A percentile compares a stretch with the other conserved stretches of the same genome.
phyloP scores from a whole-genome alignment of 139 green algal species.

The Axilococcus clingmanii region DNA sequence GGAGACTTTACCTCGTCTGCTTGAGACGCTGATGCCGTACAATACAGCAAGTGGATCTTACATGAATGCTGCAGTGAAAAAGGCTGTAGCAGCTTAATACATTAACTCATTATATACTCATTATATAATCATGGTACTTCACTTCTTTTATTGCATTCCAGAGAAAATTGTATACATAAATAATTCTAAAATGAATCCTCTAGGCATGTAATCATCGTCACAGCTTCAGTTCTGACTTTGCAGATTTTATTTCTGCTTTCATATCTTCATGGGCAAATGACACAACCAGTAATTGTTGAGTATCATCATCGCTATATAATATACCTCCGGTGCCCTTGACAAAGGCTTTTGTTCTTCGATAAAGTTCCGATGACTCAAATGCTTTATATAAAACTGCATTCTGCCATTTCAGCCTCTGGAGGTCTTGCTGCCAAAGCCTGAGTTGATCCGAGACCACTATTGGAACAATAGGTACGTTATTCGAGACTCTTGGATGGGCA shows the following conservation, averaged over 20 bases:
- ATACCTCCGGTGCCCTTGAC: slow-evolving; percentile 24
- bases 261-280: slow-evolving; percentile 14
- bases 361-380: slow-evolving; percentile 53
- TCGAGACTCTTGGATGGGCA: slow-evolving; percentile 42
- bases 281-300: slow-evolving; percentile 9
- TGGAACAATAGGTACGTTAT: slow-evolving; percentile 46
- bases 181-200: no score
- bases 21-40: slow-evolving; percentile 1
- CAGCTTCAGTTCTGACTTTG: slow-evolving; percentile 17
- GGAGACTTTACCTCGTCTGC: slow-evolving; percentile 27
- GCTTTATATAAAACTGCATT: slow-evolving; percentile 42
- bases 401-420: slow-evolving; percentile 36
- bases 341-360: slow-evolving; percentile 17
- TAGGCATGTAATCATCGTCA: not conserved
- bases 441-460: slow-evolving; percentile 70
- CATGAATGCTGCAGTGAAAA: not conserved
- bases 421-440: slow-evolving; percentile 66
- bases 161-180: no score
- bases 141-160: not conserved
- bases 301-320: slow-evolving; percentile 38
- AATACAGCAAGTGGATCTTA: no score
- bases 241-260: slow-evolving; percentile 12
- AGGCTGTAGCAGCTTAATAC: not conserved
- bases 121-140: not conserved
- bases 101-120: not conserved